Evolutionary conservation across 1,284 basidiomycete genomes (phyloP), one percentile per base, ranked within the genome.

Genomic region (Malassezia arunalokei): DNA sequence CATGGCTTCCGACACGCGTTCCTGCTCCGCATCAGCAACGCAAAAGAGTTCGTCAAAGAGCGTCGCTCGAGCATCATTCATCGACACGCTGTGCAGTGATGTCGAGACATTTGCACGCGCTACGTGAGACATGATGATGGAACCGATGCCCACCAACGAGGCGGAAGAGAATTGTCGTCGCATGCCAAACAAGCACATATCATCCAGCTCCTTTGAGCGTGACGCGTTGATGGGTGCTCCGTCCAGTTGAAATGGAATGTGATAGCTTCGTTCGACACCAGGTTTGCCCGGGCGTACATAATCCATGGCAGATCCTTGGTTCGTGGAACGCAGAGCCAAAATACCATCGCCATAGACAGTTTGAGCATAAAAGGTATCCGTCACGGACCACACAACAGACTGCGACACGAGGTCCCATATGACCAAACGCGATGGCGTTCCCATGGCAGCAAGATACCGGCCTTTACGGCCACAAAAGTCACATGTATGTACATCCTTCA

Each of bases 11-110:
- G 57, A 50, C 5, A 56, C 49, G 11, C 43, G 43, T 1, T 40
- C 48, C 12, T 49, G 43, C 12, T 42, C 51, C 14, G 44, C 48
- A 8, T 51, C 50, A n/a, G 55, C 45, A 17, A 9, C 81, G 81
- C 86, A 87, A 64, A 89, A 89, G 56, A 89, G 83, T 64, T 89
- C 86, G 64, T 86, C 83, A 74, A 89, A 86, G 6, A 90, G 74
- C 12, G 84, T 83, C 57, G 78, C 77, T 54, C 83, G 85, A 28
- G 77, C 74, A 11, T 79, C 40, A 37, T 15, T 35, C 20, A 56
- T 42, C 14, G 30, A n/a, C 12, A 40, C 41, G 27, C n/a, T 33
- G 17, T 49, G 38, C 57, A 61, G 32, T 57, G 47, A 42, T 45
- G 51, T 28, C 66, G 51, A 29, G 65, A 64, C 30, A 3, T 56